phyloP scores from a whole-genome alignment of 2,329 filamentous ascomycete genomes.

The Dactylellina haptotyla region DNA sequence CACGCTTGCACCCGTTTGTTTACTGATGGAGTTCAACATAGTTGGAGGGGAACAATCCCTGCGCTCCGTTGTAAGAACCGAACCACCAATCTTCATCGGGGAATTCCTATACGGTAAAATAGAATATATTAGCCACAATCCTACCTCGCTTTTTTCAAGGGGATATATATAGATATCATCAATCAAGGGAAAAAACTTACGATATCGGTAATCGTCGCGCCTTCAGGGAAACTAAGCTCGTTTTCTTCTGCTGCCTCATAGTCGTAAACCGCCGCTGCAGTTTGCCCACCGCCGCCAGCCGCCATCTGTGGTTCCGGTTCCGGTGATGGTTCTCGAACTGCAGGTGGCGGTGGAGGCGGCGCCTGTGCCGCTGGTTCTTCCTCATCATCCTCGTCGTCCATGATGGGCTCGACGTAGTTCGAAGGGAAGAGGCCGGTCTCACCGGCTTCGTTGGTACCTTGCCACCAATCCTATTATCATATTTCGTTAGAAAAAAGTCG shows the following conservation, averaged over 20 bases:
- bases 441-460: constrained; percentile 85
- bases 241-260: constrained; percentile 98
- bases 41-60: constrained; percentile 84
- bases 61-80: constrained; percentile 80
- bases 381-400: constrained; percentile 60
- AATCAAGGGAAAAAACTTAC: constrained; percentile 65
- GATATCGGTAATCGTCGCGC: constrained; percentile 80
- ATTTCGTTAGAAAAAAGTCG: constrained; percentile 7
- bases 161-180: not conserved
- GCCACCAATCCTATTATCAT: constrained; percentile 89
- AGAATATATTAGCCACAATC: not conserved
- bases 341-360: constrained; percentile 49
- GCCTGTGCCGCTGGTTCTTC: constrained; percentile 50
- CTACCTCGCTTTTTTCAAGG: not conserved
- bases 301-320: constrained; percentile 60
- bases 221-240: constrained; percentile 84
- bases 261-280: constrained; percentile 88
- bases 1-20: not conserved
- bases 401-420: constrained; percentile 83
- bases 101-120: constrained; percentile 75
- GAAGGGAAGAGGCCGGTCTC: constrained; percentile 93
- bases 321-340: constrained; percentile 59
- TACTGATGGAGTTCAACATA: constrained; percentile 70
- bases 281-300: constrained; percentile 65
- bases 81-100: constrained; percentile 99